Evolutionary conservation across 2,329 filamentous ascomycete species (phyloP), one percentile per base, ranked within the genome.

Genomic region (Chaetomium sp.): DNA sequence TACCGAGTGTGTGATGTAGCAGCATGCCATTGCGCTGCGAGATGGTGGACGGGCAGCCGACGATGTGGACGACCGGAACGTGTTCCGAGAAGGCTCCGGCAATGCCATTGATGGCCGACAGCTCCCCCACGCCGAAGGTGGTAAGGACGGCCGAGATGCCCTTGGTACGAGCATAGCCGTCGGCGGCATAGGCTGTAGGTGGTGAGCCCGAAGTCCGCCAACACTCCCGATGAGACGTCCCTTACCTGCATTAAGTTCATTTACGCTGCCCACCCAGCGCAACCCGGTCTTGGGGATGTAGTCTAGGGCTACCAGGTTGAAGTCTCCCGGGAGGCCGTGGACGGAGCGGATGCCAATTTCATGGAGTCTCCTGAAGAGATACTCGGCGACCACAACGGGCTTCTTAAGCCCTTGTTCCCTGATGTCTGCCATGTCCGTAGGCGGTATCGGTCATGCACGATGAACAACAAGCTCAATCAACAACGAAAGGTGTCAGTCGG

Each of bases 1-100:
- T 90, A 63, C 87, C 88, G 1, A 92, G 84, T 0, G 89, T 91
- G 75, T 92, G 90, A 71, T 91, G 88, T 35, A 83, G 77, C 38
- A 83, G 75, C 78, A 82, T 80, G 69, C 79, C 78, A 60, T 80
- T 77, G 56, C 77, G 77, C 74, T 83, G 80, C 19, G 81, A 82
- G 64, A 78, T 71, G 45, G 80, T 82, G 13, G 80, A 81, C 0
- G 82, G 82, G 67, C 79, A 82, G 57, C 82, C 82, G 49, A 89
- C 87, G 63, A 90, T 87, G 75, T 92, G 89, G 31, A 91, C 85
- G 7, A 93, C 81, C 2, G 90, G 88, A 1, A 91, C 87, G 70
- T 85, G 84, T 75, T 93, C 90, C 1, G 88, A 88, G 76, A 85
- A 92, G 51, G 89, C 85, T n/a, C 90, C 90, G 2, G 89, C 90